A percentile compares a stretch with the other conserved stretches of the same genome.
phyloP scores from a whole-genome alignment of 345 rosid species.

The Gossypium rotundifolium region DNA sequence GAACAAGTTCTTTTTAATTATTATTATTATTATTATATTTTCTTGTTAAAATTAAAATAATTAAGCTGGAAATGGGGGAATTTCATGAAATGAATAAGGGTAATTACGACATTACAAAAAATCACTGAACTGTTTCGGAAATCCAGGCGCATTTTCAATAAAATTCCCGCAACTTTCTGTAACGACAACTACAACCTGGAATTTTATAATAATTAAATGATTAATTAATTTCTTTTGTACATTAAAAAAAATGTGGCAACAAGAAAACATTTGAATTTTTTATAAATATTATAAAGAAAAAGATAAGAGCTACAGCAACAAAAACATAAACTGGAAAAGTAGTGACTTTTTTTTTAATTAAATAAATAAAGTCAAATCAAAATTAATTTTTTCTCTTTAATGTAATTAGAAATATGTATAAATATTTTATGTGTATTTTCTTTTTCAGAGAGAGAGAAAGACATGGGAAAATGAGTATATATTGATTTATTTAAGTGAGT shows the following conservation, averaged over 20 bases:
- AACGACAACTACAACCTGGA: conserved; percentile 28
- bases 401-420: not conserved
- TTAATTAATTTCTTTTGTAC: no score
- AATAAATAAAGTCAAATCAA: conserved; percentile 2
- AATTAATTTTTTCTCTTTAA: not conserved
- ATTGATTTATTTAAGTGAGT: not conserved
- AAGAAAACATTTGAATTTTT: not conserved
- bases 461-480: not conserved
- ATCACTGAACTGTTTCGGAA: conserved; percentile 16
- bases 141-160: conserved; percentile 27
- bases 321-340: not conserved
- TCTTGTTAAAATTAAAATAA: no score
- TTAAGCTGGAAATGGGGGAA: not conserved
- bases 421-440: not conserved
- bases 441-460: not conserved
- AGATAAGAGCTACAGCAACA: conserved; percentile 1
- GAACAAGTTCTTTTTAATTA: not conserved
- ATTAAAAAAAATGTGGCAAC: conserved; percentile 6
- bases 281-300: not conserved
- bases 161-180: conserved; percentile 21
- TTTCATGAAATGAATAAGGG: not conserved
- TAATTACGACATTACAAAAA: not conserved
- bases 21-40: no score
- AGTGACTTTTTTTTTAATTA: not conserved
- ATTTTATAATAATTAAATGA: not conserved